Evolutionary conservation across 768 basidiomycete genomes (phyloP).

Genomic region (Lactarius psammicola): DNA sequence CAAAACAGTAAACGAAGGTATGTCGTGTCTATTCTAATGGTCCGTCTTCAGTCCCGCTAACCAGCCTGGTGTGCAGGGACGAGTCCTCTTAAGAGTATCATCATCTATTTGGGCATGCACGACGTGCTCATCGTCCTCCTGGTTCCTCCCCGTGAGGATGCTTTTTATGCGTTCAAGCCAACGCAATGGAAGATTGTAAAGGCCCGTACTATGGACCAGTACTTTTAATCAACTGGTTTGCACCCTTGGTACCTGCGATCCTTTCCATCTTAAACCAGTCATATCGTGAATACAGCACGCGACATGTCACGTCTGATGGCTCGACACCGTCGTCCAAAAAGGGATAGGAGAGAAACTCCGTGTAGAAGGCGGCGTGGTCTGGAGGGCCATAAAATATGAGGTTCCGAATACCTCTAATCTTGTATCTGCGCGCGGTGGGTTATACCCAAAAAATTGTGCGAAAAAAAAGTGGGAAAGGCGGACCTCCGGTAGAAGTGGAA

Average conservation of each 20-base stretch:
- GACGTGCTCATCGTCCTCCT: not conserved
- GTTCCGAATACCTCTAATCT: conserved; percentile 89
- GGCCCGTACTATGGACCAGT: conserved; percentile 4
- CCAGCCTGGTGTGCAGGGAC: conserved; percentile 9
- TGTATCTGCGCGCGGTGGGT: conserved; percentile 57
- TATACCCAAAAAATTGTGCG: conserved; percentile 8
- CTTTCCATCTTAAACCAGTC: conserved; percentile 87
- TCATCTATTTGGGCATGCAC: not conserved
- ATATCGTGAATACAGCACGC: conserved; percentile 82
- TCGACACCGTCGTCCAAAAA: conserved; percentile 92
- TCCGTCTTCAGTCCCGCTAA: not conserved
- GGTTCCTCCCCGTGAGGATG: not conserved
- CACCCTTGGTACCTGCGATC: conserved; percentile 57
- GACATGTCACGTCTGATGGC: conserved; percentile 75
- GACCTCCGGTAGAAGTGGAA: conserved; percentile 96
- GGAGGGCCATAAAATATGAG: conserved; percentile 92
- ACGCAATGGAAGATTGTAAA: conserved; percentile 8
- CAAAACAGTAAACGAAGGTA: conserved; percentile 79
- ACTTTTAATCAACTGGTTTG: conserved; percentile 32
- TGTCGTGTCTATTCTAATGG: conserved; percentile 4
- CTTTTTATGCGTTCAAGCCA: conserved; percentile 8
- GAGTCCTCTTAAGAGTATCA: conserved; percentile 14
- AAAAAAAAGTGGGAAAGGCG: conserved; percentile 25
- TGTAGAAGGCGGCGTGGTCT: conserved; percentile 87
- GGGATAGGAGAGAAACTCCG: conserved; percentile 85